A percentile compares a stretch with the other conserved stretches of the same genome.
These are phyloP conservation scores for Xylariaceae sp. DNA, from an alignment of 2,329 filamentous ascomycete genomes.

Conservation along the genomic window DNA sequence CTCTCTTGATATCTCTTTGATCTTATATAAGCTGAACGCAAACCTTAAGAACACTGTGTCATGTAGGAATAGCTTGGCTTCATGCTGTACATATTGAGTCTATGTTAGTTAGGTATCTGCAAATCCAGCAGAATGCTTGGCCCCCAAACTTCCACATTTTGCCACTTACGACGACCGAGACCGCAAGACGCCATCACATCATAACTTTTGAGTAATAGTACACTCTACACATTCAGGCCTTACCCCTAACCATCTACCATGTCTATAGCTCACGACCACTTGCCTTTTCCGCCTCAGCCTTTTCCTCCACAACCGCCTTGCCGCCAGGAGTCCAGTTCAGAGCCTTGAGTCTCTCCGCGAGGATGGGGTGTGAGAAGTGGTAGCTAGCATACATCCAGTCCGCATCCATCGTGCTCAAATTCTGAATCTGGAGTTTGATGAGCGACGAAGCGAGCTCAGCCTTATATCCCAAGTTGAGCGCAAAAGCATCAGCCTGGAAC, in stretches of 20 bases:
- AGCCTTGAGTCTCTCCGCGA: slow-evolving; percentile 88
- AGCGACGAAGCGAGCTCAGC: slow-evolving; percentile 79
- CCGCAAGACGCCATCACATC: too few relatives aligned
- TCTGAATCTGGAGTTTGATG: slow-evolving; percentile 97
- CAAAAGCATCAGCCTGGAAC: slow-evolving; percentile 93
- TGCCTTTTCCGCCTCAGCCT: slow-evolving; percentile 59
- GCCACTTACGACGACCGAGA: too few relatives aligned
- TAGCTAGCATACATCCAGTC: slow-evolving; percentile 98
- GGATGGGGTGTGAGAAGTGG: slow-evolving; percentile 95
- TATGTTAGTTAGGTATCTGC: too few relatives aligned
- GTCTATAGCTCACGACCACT: slow-evolving; percentile 61
- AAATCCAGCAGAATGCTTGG: too few relatives aligned
- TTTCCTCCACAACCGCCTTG: slow-evolving; percentile 49
- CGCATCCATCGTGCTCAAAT: slow-evolving; percentile 96
- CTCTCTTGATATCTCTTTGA: too few relatives aligned
- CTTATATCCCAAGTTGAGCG: slow-evolving; percentile 77
- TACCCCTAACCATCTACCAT: neutral
- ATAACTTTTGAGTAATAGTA: neutral
- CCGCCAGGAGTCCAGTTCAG: slow-evolving; percentile 76
- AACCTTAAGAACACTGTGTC: too few relatives aligned
- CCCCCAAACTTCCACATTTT: too few relatives aligned
- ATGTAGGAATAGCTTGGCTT: too few relatives aligned
- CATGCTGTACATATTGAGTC: too few relatives aligned
- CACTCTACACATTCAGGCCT: neutral
- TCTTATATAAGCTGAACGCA: too few relatives aligned